Base-by-base conservation (phyloP, 305 asterid genomes). In the Rubia tinctorum region DNA sequence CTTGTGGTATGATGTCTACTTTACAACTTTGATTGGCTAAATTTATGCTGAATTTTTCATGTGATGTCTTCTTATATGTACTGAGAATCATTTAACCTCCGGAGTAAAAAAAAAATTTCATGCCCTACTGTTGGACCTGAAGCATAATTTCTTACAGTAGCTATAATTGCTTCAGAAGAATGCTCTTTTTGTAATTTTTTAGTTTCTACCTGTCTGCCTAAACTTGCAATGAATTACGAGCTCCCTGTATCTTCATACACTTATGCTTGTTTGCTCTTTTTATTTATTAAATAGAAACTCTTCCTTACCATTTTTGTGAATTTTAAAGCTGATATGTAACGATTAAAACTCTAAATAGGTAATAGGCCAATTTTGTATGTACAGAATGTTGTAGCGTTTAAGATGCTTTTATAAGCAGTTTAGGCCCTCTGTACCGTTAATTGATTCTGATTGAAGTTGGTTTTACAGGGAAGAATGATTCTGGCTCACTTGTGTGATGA, bases 401-500 rank as follows among this genome's bases (percentile, higher is more conserved):
- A 66, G 27, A 34, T 73, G 42, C 68, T 49, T 6, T 56, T 44
- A 22, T 34, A 12, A 39, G 25, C 15, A 59, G 47, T 61, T 37
- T 70, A 40, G 59, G 20, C 42, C 53, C 14, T 20, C 12, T 30
- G 1, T 51, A 58, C 17, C 22, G 23, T 62, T 71, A n/a, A 45
- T 23, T 58, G 77, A 75, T 66, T 75, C 71, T 80, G 43, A 86
- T 64, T 66, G 75, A 15, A 73, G 55, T 63, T 73, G 75, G 37
- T 81, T 81, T 84, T 82, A 77, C 92, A 93, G 98, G 98, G 98
- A 82, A 85, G 98, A 84, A 82, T 93, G 96, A 87, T 93, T 82
- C 86, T 93, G 58, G 89, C 98, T 79, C 98, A 93, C 85, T 81
- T 93, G 74, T 93, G 98, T 75, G 98, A 93, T 82, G 98, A 93